Percentiles rank a stretch among this genome's conserved stretches.
These are phyloP conservation scores for Vicia sativa DNA, from an alignment of 306 rosid species.

Conservation along the genomic window DNA sequence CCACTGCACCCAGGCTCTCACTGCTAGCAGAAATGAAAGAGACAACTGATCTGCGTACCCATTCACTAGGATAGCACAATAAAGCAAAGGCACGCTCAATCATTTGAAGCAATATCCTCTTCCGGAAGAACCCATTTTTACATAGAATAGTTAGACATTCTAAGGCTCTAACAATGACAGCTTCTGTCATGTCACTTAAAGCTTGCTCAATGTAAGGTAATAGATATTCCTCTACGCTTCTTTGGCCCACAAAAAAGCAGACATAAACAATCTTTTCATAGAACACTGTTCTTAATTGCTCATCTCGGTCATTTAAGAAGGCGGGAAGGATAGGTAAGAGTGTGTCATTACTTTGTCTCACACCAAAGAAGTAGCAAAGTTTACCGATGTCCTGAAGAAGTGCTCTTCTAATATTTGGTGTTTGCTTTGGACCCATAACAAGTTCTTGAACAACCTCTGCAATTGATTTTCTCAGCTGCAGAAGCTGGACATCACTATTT, in stretches of 20 bases:
- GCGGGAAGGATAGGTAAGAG: slow-evolving; percentile 97
- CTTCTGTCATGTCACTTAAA: slow-evolving; percentile 74
- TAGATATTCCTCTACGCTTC: slow-evolving; percentile 99
- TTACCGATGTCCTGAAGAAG: slow-evolving; percentile 91
- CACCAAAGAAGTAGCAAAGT: slow-evolving; percentile 94
- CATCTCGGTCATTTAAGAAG: slow-evolving; percentile 92
- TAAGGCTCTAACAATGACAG: slow-evolving; percentile 85
- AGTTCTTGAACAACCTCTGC: slow-evolving; percentile 98
- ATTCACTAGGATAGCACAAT: slow-evolving; percentile 84
- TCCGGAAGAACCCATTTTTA: slow-evolving; percentile 74
- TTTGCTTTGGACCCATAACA: slow-evolving; percentile 99
- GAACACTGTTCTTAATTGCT: slow-evolving; percentile 87
- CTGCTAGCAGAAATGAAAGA: slow-evolving; percentile 92
- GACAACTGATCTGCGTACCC: slow-evolving; percentile 92
- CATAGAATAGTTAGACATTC: slow-evolving; percentile 89
- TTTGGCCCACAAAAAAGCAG: slow-evolving; percentile 94
- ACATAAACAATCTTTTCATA: slow-evolving; percentile 92
- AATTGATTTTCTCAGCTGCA: slow-evolving; percentile 86
- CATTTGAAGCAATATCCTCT: slow-evolving; percentile 91
- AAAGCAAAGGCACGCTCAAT: slow-evolving; percentile 89
- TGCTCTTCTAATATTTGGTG: slow-evolving; percentile 96
- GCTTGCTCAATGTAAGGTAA: slow-evolving; percentile 98
- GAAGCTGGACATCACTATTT: slow-evolving; percentile 71
- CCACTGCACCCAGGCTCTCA: slow-evolving; percentile 88
- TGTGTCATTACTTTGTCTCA: slow-evolving; percentile 91